Evolutionary conservation across 2,329 filamentous ascomycete genomes (phyloP).

Genomic region (Tolypocladium ophioglossoides): DNA sequence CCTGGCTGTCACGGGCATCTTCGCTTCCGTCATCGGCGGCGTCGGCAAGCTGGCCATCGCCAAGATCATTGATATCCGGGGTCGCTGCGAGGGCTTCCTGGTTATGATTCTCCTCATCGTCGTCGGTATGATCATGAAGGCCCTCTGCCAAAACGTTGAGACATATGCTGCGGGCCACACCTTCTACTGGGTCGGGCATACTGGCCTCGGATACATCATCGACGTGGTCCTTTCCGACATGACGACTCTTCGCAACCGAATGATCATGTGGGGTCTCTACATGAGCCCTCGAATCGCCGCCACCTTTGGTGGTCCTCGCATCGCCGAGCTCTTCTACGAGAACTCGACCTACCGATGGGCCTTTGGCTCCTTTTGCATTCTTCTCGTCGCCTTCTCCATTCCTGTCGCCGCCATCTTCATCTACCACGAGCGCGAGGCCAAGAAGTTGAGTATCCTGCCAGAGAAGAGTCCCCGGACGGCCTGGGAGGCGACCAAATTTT

Average conservation of each 20-base stretch:
- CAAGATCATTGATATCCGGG: conserved; percentile 39
- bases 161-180: conserved; percentile 52
- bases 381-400: conserved; percentile 38
- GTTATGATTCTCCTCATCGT: conserved; percentile 32
- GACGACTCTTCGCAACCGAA: conserved; percentile 30
- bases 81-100: conserved; percentile 34
- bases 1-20: conserved; percentile 49
- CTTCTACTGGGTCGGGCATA: conserved; percentile 51
- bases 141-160: conserved; percentile 44
- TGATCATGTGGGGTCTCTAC: conserved; percentile 31
- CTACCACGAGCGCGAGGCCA: conserved; percentile 32
- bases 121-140: conserved; percentile 52
- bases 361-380: conserved; percentile 54
- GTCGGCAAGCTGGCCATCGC: conserved; percentile 29
- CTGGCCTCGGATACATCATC: conserved; percentile 28
- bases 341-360: conserved; percentile 32
- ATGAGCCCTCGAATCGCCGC: conserved; percentile 32
- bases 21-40: conserved; percentile 36
- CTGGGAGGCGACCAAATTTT: conserved; percentile 36
- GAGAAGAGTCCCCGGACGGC: conserved; percentile 31
- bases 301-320: conserved; percentile 31
- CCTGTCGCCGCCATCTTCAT: conserved; percentile 25
- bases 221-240: conserved; percentile 32
- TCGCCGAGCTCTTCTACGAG: conserved; percentile 27
- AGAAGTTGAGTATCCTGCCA: conserved; percentile 14